Conservation (phyloP, 2,329 filamentous ascomycete species). For the Cercospora zeina region DNA sequence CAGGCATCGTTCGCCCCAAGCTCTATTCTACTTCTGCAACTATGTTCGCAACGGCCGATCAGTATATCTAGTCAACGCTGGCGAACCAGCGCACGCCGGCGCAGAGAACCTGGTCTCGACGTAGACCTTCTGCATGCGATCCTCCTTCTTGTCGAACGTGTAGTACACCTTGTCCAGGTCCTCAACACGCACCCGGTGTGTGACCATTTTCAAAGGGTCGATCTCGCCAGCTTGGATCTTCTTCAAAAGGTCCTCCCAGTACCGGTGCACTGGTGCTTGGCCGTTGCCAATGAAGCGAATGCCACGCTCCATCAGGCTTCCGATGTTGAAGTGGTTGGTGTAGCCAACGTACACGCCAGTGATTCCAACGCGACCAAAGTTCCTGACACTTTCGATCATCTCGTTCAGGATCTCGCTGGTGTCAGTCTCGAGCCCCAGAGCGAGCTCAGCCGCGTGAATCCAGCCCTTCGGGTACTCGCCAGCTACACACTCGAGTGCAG, state of each 20-base stretch:
- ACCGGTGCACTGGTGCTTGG: slow-evolving; percentile 74
- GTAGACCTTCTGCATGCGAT: slow-evolving; percentile 80
- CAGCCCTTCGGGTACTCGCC: slow-evolving; percentile 65
- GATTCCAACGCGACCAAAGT: slow-evolving; percentile 72
- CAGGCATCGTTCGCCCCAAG: neutral
- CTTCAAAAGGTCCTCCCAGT: slow-evolving; percentile 76
- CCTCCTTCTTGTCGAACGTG: slow-evolving; percentile 68
- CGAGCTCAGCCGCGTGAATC: slow-evolving; percentile 60
- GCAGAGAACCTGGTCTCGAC: slow-evolving; percentile 60
- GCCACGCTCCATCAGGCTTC: slow-evolving; percentile 82
- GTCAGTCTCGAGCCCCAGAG: slow-evolving; percentile 74
- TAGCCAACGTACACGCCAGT: slow-evolving; percentile 69
- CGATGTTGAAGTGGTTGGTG: slow-evolving; percentile 81
- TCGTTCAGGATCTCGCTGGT: slow-evolving; percentile 79
- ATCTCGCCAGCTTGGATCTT: slow-evolving; percentile 67
- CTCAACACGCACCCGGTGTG: slow-evolving; percentile 64
- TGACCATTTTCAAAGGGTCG: slow-evolving; percentile 77
- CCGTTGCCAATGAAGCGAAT: slow-evolving; percentile 72
- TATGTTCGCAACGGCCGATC: slow-evolving; percentile 6
- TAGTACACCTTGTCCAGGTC: slow-evolving; percentile 56
- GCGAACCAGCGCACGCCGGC: slow-evolving; percentile 53
- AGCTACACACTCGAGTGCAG: slow-evolving; percentile 67
- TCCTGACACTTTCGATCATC: slow-evolving; percentile 72
- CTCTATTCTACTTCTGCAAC: slow-evolving; percentile 19
- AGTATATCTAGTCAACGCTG: slow-evolving; percentile 51